Conservation (phyloP, 208 protist genomes). For the Trypanosoma theileri region DNA sequence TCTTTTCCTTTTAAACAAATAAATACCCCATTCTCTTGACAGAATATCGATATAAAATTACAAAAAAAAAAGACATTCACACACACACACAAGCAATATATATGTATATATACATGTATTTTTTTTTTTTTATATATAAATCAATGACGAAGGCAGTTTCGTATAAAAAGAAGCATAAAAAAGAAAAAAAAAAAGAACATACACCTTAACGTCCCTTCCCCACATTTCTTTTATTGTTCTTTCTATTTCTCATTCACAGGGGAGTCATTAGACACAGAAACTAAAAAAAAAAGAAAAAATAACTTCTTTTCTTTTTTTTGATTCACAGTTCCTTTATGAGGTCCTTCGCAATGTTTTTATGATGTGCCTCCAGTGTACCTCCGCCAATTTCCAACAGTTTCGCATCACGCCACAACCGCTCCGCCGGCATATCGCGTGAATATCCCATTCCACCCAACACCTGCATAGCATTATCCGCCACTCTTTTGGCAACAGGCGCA, state of each 20-base stretch:
- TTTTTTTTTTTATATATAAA: neutral
- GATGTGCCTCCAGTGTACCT: conserved; percentile 80
- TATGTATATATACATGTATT: neutral
- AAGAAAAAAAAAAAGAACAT: neutral
- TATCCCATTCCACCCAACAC: conserved; percentile 95
- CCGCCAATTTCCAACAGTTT: conserved; percentile 95
- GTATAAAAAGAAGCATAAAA: neutral
- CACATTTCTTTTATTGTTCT: too few relatives aligned
- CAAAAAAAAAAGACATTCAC: neutral
- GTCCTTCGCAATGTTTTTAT: conserved; percentile 84
- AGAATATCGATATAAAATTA: too few relatives aligned
- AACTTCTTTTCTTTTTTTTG: neutral
- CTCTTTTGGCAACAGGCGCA: conserved; percentile 92
- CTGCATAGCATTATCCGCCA: conserved; percentile 95
- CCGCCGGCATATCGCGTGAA: conserved; percentile 94
- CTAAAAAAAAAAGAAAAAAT: neutral
- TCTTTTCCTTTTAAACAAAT: too few relatives aligned
- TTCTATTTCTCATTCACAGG: too few relatives aligned
- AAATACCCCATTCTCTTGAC: too few relatives aligned
- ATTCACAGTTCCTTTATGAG: conserved; percentile 34
- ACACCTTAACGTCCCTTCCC: too few relatives aligned
- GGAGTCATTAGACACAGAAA: neutral
- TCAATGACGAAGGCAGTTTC: neutral
- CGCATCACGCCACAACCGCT: conserved; percentile 94
- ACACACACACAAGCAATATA: neutral